Evolutionary conservation across 169 alveolate genomes (phyloP), one percentile per base, ranked within the genome.

Genomic region (Plasmodium gaboni): DNA sequence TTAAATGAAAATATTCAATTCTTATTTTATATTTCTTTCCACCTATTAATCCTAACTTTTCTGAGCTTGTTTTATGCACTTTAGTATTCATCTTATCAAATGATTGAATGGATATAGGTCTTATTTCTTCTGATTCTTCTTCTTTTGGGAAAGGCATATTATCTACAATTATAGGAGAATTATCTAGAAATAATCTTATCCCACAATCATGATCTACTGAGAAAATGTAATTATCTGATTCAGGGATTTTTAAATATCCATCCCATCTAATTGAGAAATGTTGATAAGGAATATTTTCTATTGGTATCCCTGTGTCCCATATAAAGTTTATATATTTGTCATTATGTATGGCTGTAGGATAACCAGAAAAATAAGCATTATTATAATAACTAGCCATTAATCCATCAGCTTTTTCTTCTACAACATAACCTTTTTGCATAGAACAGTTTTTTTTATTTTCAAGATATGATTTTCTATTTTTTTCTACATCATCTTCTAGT

Each of bases 221-320:
- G 55, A 96, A 92, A 55, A 94, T 90, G 69, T 95, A 96, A 22
- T 90, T 88, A 38, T 93, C 98, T 10, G 98, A 83, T 19, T 92
- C 92, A 1, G 98, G 97, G 9, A 94, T 94, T 61, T 88, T 87
- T 69, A 96, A 44, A 87, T 93, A 96, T 42, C 98, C 98, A 63
- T 96, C 98, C 94, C 96, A 94, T 22, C 98, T 88, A 9, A 96
- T 94, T 2, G 98, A 96, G 57, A 96, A 96, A 44, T 95, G 90
- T 57, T 96, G 96, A 28, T 91, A 89, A 50, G 98, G 96, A 6
- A 96, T 95, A n/a, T 95, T 96, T 59, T 86, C 83, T 38, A 94
- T 88, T 1, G 98, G 98, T 12, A 93, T 76, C 5, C 93, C 73
- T 38, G 92, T 94, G 46, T 92, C 94, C 94, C 96, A 95, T 13